A percentile compares a stretch with the other conserved stretches of the same genome.
Evolutionary conservation across 805 yeast genomes (phyloP).

Genomic region (Sugiyamaella chiloensis): DNA sequence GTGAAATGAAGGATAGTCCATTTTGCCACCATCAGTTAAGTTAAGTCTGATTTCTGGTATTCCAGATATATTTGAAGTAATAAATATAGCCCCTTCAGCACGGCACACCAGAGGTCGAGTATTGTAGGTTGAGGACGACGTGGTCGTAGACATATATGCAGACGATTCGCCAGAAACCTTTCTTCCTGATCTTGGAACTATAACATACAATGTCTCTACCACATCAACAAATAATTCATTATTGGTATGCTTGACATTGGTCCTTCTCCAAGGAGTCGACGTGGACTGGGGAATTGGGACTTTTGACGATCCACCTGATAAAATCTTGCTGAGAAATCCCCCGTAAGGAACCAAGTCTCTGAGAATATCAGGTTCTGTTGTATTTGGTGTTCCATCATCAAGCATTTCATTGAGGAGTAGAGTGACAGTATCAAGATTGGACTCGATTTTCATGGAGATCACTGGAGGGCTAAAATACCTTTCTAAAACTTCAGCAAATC

Average conservation of each 20-base stretch:
- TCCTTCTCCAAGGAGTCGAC: constrained; percentile 59
- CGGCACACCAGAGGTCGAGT: constrained; percentile 29
- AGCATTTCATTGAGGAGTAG: constrained; percentile 72
- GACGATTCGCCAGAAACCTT: constrained; percentile 16
- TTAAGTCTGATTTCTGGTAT: constrained; percentile 65
- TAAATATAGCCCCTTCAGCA: constrained; percentile 60
- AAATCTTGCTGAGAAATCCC: constrained; percentile 51
- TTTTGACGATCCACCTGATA: constrained; percentile 38
- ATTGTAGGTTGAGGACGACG: constrained; percentile 9
- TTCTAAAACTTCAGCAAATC: constrained; percentile 49
- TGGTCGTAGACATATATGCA: constrained; percentile 23
- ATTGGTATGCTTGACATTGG: constrained; percentile 65
- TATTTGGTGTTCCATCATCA: constrained; percentile 71
- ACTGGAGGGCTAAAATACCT: constrained; percentile 61
- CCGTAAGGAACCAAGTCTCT: constrained; percentile 67
- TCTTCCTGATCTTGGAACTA: constrained; percentile 39
- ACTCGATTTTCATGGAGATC: constrained; percentile 54
- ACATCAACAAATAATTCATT: constrained; percentile 88
- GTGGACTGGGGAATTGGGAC: constrained; percentile 8
- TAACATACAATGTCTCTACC: constrained; percentile 58
- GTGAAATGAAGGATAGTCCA: constrained; percentile 67
- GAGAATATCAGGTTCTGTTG: constrained; percentile 67
- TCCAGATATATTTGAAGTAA: constrained; percentile 72
- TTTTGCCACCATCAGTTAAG: constrained; percentile 43
- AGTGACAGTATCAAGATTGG: constrained; percentile 67